Evolutionary conservation across 2,329 filamentous ascomycete species (phyloP).

Genomic region (Colletotrichum tropicicola): DNA sequence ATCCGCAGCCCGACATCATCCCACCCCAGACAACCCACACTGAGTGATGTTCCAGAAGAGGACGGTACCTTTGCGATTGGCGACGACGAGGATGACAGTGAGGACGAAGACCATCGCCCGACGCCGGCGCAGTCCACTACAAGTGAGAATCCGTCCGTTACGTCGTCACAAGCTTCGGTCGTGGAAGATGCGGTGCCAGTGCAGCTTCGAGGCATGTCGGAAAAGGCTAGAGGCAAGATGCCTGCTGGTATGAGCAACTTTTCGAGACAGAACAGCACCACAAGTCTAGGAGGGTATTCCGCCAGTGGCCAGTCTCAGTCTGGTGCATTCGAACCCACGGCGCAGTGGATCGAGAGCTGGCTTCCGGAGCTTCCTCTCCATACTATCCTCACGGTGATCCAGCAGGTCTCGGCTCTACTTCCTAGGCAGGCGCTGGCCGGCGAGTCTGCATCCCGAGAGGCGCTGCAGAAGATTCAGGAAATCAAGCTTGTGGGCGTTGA

Average conservation of each 20-base stretch:
- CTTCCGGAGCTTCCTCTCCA: constrained; percentile 91
- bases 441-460: constrained; percentile 54
- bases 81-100: constrained; percentile 75
- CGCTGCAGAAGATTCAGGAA: constrained; percentile 64
- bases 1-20: constrained; percentile 67
- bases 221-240: constrained; percentile 96
- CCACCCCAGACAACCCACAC: constrained; percentile 60
- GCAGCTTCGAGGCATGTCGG: constrained; percentile 91
- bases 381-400: constrained; percentile 81
- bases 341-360: constrained; percentile 92
- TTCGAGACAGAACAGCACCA: constrained; percentile 89
- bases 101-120: constrained; percentile 61
- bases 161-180: constrained; percentile 73
- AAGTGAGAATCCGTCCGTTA: constrained; percentile 68
- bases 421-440: constrained; percentile 56
- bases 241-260: constrained; percentile 84
- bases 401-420: constrained; percentile 68
- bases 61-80: constrained; percentile 88
- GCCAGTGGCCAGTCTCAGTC: constrained; percentile 63
- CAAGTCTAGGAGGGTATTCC: constrained; percentile 77
- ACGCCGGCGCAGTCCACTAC: constrained; percentile 72
- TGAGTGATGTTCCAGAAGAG: constrained; percentile 74
- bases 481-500: constrained; percentile 78
- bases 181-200: constrained; percentile 82
- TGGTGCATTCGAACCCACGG: constrained; percentile 79